Percentiles rank a stretch among this genome's conserved stretches.
phyloP scores from a whole-genome alignment of 1,284 basidiomycete genomes.

The Rhodotorula sp. region DNA sequence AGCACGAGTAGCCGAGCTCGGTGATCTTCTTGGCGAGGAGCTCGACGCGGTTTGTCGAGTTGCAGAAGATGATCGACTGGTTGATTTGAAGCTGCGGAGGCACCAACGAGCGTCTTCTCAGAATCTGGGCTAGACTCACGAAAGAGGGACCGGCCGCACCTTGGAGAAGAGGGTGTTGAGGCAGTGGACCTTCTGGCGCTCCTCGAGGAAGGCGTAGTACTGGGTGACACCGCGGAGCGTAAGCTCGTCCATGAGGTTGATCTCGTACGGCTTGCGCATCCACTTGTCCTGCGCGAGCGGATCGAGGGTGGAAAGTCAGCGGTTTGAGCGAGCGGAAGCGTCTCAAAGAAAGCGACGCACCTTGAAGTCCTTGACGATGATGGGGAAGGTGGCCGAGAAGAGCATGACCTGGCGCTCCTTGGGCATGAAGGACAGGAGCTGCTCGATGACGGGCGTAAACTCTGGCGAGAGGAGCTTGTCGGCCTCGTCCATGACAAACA shows the following conservation, averaged over 20 bases:
- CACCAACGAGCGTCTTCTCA: neutral
- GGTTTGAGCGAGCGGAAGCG: neutral
- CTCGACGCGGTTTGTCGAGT: conserved; percentile 99
- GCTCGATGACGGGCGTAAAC: conserved; percentile 98
- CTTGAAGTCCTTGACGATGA: conserved; percentile 99
- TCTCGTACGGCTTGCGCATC: conserved; percentile 95
- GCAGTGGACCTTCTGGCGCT: conserved; percentile 99
- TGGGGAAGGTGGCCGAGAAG: conserved; percentile 97
- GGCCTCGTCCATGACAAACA: conserved; percentile 99
- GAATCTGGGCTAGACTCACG: neutral
- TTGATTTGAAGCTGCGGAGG: conserved; percentile 90
- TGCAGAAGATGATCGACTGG: conserved; percentile 99
- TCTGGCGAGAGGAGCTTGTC: conserved; percentile 97
- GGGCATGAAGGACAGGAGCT: conserved; percentile 82
- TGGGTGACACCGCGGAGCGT: conserved; percentile 98
- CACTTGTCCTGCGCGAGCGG: conserved; percentile 75
- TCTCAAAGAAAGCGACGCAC: conserved; percentile 53
- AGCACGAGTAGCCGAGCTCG: conserved; percentile 98
- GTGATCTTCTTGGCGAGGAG: conserved; percentile 98
- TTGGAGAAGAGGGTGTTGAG: conserved; percentile 96
- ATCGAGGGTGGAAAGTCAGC: neutral
- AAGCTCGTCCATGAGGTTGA: conserved; percentile 99
- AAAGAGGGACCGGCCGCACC: conserved; percentile 55
- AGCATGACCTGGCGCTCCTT: conserved; percentile 94
- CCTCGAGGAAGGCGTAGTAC: conserved; percentile 99